A percentile compares a stretch with the other conserved stretches of the same genome.
Conservation (phyloP, 1,284 basidiomycete species). For the Cryptococcus depauperatus region DNA sequence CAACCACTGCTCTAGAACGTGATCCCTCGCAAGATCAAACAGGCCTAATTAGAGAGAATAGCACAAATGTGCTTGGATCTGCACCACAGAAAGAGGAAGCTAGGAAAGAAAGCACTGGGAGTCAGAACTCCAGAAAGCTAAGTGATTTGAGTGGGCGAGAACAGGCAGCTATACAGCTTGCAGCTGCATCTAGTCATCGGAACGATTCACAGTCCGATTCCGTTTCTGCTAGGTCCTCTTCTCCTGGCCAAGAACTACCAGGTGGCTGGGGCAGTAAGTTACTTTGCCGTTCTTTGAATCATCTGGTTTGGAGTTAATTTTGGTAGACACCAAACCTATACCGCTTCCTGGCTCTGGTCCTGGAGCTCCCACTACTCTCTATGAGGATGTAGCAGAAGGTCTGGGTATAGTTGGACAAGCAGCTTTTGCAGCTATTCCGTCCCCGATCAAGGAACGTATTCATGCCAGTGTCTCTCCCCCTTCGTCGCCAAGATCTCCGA, state of each 20-base stretch:
- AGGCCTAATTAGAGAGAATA: slow-evolving; percentile 10
- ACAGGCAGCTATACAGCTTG: slow-evolving; percentile 35
- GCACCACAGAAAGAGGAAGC: slow-evolving; percentile 8
- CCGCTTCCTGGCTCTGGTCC: slow-evolving; percentile 20
- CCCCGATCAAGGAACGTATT: slow-evolving; percentile 27
- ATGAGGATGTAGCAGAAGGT: slow-evolving; percentile 31
- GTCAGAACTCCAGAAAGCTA: slow-evolving; percentile 6
- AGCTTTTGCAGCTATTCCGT: slow-evolving; percentile 30
- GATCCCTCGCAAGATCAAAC: slow-evolving; percentile 3
- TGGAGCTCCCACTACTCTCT: slow-evolving; percentile 24
- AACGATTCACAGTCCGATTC: neutral
- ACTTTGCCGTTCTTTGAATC: slow-evolving; percentile 1
- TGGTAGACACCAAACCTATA: slow-evolving; percentile 10
- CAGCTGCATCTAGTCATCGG: slow-evolving; percentile 4
- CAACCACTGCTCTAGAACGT: slow-evolving; percentile 1
- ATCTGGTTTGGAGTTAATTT: slow-evolving; percentile 3
- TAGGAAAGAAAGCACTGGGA: slow-evolving; percentile 3
- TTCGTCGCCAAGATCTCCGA: slow-evolving; percentile 5
- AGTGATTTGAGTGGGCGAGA: slow-evolving; percentile 29
- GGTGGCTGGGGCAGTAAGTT: slow-evolving; percentile 39
- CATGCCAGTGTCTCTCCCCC: neutral
- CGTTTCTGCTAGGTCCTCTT: slow-evolving; percentile 15
- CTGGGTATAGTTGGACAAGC: slow-evolving; percentile 32
- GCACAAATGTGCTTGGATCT: slow-evolving; percentile 13
- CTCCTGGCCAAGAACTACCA: slow-evolving; percentile 35